Conservation (phyloP, 1,284 basidiomycete genomes). For the Cutaneotrichosporon sp. region DNA sequence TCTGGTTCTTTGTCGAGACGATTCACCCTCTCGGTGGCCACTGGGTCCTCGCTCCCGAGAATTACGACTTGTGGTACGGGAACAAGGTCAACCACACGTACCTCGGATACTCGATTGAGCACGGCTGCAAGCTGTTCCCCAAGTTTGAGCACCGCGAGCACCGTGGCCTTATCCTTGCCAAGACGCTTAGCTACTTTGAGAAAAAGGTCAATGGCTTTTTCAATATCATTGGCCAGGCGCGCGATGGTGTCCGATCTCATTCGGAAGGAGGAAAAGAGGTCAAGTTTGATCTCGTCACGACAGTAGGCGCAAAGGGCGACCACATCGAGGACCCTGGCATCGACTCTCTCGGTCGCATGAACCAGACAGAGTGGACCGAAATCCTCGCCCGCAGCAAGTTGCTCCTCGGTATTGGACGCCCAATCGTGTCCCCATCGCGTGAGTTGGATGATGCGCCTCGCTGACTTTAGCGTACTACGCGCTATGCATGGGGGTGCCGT, state of each 20-base stretch:
- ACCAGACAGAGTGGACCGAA: conserved; percentile 12
- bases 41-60: conserved; percentile 49
- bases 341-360: conserved; percentile 17
- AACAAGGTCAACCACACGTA: conserved; percentile 37
- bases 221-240: conserved; percentile 9
- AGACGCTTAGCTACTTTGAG: conserved; percentile 42
- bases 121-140: conserved; percentile 31
- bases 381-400: conserved; percentile 19
- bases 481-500: conserved; percentile 54
- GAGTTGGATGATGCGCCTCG: background rate
- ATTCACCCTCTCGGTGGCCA: conserved; percentile 38
- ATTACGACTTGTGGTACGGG: conserved; percentile 30
- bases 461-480: conserved; percentile 50
- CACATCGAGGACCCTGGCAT: conserved; percentile 10
- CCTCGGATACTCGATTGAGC: conserved; percentile 52
- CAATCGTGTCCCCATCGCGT: conserved; percentile 23
- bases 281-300: conserved; percentile 33
- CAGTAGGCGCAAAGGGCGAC: conserved; percentile 26
- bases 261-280: conserved; percentile 14
- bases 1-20: conserved; percentile 43
- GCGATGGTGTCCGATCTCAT: conserved; percentile 6
- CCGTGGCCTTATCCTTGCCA: conserved; percentile 50
- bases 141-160: conserved; percentile 32
- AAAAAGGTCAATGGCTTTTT: conserved; percentile 12
- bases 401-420: conserved; percentile 21